Evolutionary conservation across 1,139 yeast genomes (phyloP), one percentile per base, ranked within the genome.

Genomic region (Lodderomyces pseudojiufengensis): DNA sequence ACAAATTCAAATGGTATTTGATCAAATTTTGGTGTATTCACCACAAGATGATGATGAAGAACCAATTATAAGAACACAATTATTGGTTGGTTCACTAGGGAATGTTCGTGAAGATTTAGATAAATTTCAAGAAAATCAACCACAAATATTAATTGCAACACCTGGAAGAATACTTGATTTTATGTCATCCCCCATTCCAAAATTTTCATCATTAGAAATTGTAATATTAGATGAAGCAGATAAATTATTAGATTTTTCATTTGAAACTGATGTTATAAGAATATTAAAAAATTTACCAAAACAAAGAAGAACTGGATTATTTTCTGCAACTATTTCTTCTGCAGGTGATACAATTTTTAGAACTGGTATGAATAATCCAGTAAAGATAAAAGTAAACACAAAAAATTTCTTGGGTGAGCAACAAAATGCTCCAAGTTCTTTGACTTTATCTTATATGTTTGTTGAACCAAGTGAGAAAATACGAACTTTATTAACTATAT

Each of bases 181-280:
- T 48, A 32, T 27, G 24, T 60, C 75, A 1, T 65, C 72, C 4
- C 60, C 61, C 23, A 49, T 58, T 14, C 77, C 82, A 1, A 75
- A 76, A 45, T 70, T 82, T 0, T 61, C 60, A 9, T 70, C 82
- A 3, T 71, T 88, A 35, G 95, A 87, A 49, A 76, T 84, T 30
- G 73, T 84, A 13, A 80, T 94, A 7, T 61, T 92, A 35, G 98
- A 92, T 58, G 98, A 92, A 59, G 98, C 97, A 2, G 98, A 92
- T 54, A 77, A 87, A 46, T 67, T 92, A 32, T 65, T 92, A 27
- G 97, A 90, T 56, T 59, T 80, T 27, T 85, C 92, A 25, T 90
- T 90, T 55, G 78, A 76, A 27, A 68, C 67, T 35, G 88, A 86
- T 39, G 80, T 85, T 12, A 76, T 80, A 26, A 64, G 72, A 26